Conservation (phyloP, 1,139 yeast genomes). For the Hyphopichia buzzinii region DNA sequence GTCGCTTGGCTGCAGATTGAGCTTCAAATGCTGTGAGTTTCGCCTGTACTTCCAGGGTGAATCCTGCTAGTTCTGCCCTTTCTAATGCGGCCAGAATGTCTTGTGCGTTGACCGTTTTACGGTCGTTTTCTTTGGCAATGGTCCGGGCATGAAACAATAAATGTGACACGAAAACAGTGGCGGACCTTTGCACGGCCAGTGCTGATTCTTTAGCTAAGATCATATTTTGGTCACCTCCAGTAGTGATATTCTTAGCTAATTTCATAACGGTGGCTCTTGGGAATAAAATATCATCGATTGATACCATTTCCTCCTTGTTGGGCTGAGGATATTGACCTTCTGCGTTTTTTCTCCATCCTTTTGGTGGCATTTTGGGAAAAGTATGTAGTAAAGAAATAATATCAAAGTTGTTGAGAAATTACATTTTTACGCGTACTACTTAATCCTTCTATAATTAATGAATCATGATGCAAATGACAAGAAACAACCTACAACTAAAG, state of each 20-base stretch:
- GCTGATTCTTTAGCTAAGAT: constrained; percentile 63
- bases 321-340: constrained; percentile 61
- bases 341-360: constrained; percentile 78
- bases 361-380: constrained; percentile 69
- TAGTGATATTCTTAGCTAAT: constrained; percentile 49
- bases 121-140: constrained; percentile 47
- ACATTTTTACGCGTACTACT: not conserved
- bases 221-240: constrained; percentile 31
- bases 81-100: constrained; percentile 63
- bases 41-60: constrained; percentile 51
- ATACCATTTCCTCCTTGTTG: constrained; percentile 55
- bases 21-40: constrained; percentile 47
- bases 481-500: too few species aligned
- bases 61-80: constrained; percentile 52
- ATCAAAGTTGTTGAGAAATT: not conserved
- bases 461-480: too few species aligned
- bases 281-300: constrained; percentile 68
- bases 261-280: constrained; percentile 62
- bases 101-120: constrained; percentile 64
- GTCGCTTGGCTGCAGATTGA: constrained; percentile 40
- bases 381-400: constrained; percentile 4
- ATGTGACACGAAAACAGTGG: constrained; percentile 73
- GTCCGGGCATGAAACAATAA: constrained; percentile 61
- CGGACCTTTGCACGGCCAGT: constrained; percentile 64
- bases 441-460: too few species aligned